Evolutionary conservation across 1,284 basidiomycete species (phyloP), one percentile per base, ranked within the genome.

Genomic region (Stereum hirsutum): DNA sequence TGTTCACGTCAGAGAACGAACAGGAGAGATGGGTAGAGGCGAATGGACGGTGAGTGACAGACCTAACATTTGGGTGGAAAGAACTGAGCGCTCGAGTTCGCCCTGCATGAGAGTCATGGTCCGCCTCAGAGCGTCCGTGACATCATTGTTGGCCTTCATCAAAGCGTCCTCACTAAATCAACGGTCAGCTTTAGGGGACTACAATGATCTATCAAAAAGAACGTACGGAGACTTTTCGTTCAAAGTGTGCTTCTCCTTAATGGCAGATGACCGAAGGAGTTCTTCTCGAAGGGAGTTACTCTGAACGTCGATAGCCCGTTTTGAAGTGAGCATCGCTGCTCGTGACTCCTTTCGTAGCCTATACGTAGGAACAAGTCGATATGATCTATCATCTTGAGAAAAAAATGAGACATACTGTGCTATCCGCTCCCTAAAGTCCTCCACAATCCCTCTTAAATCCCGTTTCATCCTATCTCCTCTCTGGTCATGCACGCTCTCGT

Each of bases 41-140:
- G 26, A 7, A 31, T 62, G 7, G 20, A n/a, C n/a, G n/a, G n/a
- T n/a, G n/a, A n/a, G n/a, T n/a, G 24, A 42, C 74, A 36, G 51
- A 89, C 89, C 87, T 21, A 96, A 75, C 59, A 93, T 79, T 57
- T 97, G 93, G 4, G 72, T 74, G 1, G 87, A 81, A 35, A 95
- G 68, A 10, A 94, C 88, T 1, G 89, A 93, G 26, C 81, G 78
- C 56, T 96, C 88, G 2, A 97, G 77, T 56, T 97, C 93, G 37
- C 76, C 78, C 62, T 94, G 89, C 85, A 97, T 90, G 7, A 90
- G 65, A 15, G 70, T 73, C 23, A 92, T 75, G 5, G 92, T 96
- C 26, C 91, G 75, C 40, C 87, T 79, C 4, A 97, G 66, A 2
- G 89, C 79, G 38, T 87, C 82, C 1, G 92, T 95, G 11, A 97